These are phyloP conservation scores for Apiospora malaysiana DNA, from an alignment of 2,329 filamentous ascomycete species.

Conservation along the genomic window DNA sequence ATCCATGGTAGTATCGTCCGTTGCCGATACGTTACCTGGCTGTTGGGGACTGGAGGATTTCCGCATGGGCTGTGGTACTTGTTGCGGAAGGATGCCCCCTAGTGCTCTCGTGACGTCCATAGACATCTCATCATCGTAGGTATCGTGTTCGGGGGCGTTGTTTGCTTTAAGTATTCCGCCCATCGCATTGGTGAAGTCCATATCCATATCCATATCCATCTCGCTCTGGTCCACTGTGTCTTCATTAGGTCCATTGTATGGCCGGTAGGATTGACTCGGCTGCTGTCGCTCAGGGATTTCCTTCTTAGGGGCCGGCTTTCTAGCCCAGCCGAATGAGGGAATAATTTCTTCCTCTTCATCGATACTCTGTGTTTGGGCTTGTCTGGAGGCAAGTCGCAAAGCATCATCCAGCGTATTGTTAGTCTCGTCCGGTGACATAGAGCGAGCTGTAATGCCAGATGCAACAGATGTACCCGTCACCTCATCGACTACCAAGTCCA, in stretches of 20 bases:
- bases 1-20: slow-evolving; percentile 80
- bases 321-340: slow-evolving; percentile 77
- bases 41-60: slow-evolving; percentile 32
- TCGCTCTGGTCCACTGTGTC: slow-evolving; percentile 27
- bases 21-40: slow-evolving; percentile 44
- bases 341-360: slow-evolving; percentile 74
- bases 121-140: slow-evolving; percentile 73
- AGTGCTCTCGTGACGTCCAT: slow-evolving; percentile 92
- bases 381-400: slow-evolving; percentile 74
- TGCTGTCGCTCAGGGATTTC: slow-evolving; percentile 48
- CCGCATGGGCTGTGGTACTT: slow-evolving; percentile 34
- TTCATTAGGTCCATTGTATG: slow-evolving; percentile 23
- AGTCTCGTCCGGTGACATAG: slow-evolving; percentile 63
- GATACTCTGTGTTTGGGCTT: slow-evolving; percentile 75
- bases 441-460: slow-evolving; percentile 62
- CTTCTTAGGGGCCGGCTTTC: slow-evolving; percentile 53
- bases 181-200: slow-evolving; percentile 62
- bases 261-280: not conserved
- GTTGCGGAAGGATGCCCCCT: slow-evolving; percentile 73
- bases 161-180: slow-evolving; percentile 56
- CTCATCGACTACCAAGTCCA: slow-evolving; percentile 81
- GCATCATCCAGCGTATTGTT: slow-evolving; percentile 79
- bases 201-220: slow-evolving; percentile 53
- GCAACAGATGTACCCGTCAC: slow-evolving; percentile 71
- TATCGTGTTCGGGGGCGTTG: slow-evolving; percentile 48